These are phyloP conservation scores for Colletotrichum somersetense DNA, from an alignment of 2,329 filamentous ascomycete species.

Conservation along the genomic window DNA sequence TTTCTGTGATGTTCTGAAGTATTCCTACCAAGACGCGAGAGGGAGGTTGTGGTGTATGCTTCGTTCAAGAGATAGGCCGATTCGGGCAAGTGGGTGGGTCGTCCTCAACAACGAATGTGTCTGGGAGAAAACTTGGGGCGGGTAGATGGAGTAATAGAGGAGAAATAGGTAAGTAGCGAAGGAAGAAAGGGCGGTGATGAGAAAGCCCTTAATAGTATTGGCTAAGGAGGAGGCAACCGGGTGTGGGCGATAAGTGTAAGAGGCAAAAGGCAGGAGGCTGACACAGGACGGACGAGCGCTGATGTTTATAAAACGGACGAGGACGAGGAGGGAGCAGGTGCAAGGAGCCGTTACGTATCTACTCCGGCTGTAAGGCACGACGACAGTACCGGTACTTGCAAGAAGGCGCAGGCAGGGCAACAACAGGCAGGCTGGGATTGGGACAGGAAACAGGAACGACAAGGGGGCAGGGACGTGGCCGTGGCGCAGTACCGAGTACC, in stretches of 20 bases:
- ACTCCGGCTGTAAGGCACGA: conserved; percentile 21
- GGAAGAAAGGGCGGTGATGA: conserved; percentile 12
- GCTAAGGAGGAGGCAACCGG: conserved; percentile 8
- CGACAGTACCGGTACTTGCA: conserved; percentile 16
- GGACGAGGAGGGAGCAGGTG: conserved; percentile 1
- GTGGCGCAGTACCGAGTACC: conserved; percentile 35
- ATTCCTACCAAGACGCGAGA: conserved; percentile 23
- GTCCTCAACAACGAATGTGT: conserved; percentile 31
- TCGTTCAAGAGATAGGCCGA: conserved; percentile 3
- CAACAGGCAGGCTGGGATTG: conserved; percentile 21
- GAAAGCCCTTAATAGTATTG: conserved; percentile 15
- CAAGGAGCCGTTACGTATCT: conserved; percentile 29
- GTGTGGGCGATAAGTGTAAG: conserved; percentile 32
- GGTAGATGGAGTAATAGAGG: conserved; percentile 6
- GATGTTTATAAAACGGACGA: conserved; percentile 41
- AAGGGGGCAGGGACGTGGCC: conserved; percentile 35
- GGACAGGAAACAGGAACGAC: conserved; percentile 24
- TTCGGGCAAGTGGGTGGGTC: conserved; percentile 24
- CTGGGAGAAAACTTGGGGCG: conserved; percentile 18
- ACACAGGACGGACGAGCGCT: conserved; percentile 31
- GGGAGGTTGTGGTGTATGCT: conserved; percentile 1
- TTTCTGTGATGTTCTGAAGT: conserved; percentile 48
- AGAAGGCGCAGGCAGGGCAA: conserved; percentile 39
- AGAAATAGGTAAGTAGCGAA: conserved; percentile 5
- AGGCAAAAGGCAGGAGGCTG: conserved; percentile 4